Base-by-base conservation (phyloP, 2,329 filamentous ascomycete genomes). In the Penicillium sp. region DNA sequence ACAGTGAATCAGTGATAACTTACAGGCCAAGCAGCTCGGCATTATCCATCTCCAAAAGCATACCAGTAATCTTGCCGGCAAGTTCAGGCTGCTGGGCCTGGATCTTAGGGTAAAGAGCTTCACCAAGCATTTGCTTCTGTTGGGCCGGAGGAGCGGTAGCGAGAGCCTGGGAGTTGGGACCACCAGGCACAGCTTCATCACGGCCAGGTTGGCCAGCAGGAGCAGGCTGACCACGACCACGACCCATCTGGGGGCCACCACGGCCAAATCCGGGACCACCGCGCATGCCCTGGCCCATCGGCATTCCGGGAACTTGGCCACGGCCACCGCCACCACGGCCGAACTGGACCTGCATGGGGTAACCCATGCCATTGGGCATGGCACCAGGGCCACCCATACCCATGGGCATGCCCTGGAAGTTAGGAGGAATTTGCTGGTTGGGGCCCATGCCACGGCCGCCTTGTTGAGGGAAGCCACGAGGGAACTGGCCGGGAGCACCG, bases 11-110 rank as follows among this genome's bases (percentile, higher is more conserved):
- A 16, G 23, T 22, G 27, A 32, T 35, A 39, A 85, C 89, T 85
- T 83, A 95, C 86, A 98, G 79, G 71, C 85, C 86, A 62, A 98
- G 77, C 57, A 98, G 75, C 74, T 98, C 92, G 41, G 76, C 66
- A 71, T 96, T 96, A 60, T 96, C 92, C 92, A 98, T 98, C 79
- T 98, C 92, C 58, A 98, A 72, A 59, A 98, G 84, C 92, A 98
- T 98, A 71, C 92, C 92, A 46, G 92, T 98, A 68, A 98, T 96
- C 82, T 98, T 98, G 64, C 92, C 92, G 47, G 92, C 92, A 60
- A 98, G 77, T 59, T 95, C 89, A 44, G 88, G 85, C 74, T 98
- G 92, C 70, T 95, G 82, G 54, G 79, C 80, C 68, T 89, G 82
- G 60, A 98, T 96, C 84, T 96, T 98, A 63, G 92, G 92, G 78